Evolutionary conservation across 768 basidiomycete species (phyloP).

Genomic region (Cystobasidium tubakii): DNA sequence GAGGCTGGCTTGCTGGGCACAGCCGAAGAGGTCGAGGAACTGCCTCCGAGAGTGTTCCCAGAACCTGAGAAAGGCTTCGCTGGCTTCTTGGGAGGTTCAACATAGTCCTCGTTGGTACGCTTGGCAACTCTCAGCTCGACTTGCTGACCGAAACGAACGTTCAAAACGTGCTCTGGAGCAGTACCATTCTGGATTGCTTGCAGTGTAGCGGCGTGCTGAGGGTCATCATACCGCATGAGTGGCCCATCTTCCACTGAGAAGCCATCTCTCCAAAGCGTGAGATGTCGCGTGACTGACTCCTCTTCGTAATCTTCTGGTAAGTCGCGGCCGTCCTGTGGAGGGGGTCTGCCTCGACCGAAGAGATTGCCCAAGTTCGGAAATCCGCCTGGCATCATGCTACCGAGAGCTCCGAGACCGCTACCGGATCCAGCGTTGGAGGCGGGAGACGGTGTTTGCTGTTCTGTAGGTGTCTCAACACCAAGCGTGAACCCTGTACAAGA

Average conservation of each 20-base stretch:
- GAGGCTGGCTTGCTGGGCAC: constrained; percentile 42
- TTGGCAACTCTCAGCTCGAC: constrained; percentile 75
- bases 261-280: constrained; percentile 90
- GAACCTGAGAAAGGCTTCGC: constrained; percentile 61
- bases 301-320: constrained; percentile 51
- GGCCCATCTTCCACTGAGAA: constrained; percentile 86
- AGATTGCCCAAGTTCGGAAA: constrained; percentile 20
- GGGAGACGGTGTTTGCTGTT: background rate
- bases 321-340: constrained; percentile 44
- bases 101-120: constrained; percentile 66
- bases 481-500: constrained; percentile 72
- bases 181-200: constrained; percentile 71
- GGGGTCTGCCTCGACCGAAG: constrained; percentile 22
- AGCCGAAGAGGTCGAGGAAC: constrained; percentile 55
- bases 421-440: background rate
- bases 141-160: constrained; percentile 67
- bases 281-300: constrained; percentile 62
- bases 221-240: constrained; percentile 75
- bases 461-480: constrained; percentile 71
- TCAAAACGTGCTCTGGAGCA: constrained; percentile 71
- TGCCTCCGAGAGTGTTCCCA: constrained; percentile 75
- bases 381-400: constrained; percentile 37
- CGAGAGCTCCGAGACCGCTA: constrained; percentile 36
- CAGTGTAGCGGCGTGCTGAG: constrained; percentile 63
- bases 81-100: constrained; percentile 56